phyloP scores from a whole-genome alignment of 2,329 filamentous ascomycete genomes.

The Colletotrichum graminicola region DNA sequence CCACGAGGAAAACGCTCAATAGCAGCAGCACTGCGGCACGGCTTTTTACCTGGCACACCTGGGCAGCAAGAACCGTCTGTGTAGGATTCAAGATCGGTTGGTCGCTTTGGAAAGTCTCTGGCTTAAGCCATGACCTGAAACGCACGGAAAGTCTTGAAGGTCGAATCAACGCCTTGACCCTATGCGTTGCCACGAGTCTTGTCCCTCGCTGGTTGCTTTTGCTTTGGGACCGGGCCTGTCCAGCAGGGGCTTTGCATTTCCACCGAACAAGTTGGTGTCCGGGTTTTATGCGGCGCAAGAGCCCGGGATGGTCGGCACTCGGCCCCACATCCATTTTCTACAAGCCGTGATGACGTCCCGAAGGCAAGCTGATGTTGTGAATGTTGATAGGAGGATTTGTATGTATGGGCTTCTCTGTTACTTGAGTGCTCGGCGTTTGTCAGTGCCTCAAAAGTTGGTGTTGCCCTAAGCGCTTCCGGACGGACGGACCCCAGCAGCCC shows the following conservation, averaged over 20 bases:
- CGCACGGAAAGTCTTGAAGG: slow-evolving; percentile 12
- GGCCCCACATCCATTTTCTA: slow-evolving; percentile 1
- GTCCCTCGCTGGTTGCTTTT: not conserved
- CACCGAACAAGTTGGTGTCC: not conserved
- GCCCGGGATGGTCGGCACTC: slow-evolving; percentile 1
- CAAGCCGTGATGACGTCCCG: not conserved
- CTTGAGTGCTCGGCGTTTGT: not conserved
- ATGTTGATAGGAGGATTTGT: not conserved
- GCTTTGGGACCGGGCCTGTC: not conserved
- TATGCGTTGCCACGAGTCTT: slow-evolving; percentile 9
- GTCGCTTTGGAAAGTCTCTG: not conserved
- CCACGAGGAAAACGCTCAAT: not conserved
- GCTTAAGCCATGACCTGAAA: slow-evolving; percentile 16
- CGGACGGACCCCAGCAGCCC: not conserved
- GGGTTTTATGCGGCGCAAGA: slow-evolving; percentile 3
- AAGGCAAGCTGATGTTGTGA: not conserved
- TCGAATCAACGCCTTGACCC: slow-evolving; percentile 30
- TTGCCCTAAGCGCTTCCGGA: not conserved
- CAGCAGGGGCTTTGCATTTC: not conserved
- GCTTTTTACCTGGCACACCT: not conserved
- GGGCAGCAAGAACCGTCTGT: not conserved
- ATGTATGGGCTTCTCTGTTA: not conserved
- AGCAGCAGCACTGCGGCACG: not conserved
- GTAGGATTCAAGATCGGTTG: slow-evolving; percentile 1
- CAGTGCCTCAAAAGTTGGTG: not conserved